Evolutionary conservation across 2,329 filamentous ascomycete species (phyloP).

Genomic region (Helminthosporium solani): DNA sequence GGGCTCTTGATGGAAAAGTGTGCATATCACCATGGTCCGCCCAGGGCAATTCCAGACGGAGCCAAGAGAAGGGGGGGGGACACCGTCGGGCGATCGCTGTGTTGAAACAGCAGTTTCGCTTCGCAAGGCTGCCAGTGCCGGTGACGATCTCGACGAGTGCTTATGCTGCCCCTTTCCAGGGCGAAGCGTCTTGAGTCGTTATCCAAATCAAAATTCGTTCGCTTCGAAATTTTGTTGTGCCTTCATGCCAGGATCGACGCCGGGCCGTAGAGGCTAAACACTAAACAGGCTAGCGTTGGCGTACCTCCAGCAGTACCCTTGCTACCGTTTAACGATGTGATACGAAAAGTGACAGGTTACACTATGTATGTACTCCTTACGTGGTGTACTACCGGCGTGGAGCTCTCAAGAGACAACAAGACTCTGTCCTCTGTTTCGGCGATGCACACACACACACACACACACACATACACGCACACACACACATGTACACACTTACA

Average conservation of each 20-base stretch:
- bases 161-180: neutral
- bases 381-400: constrained; percentile 19
- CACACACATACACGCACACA: no score
- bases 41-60: constrained; percentile 4
- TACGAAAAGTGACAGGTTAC: constrained; percentile 32
- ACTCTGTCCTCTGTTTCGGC: neutral
- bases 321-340: constrained; percentile 28
- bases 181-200: neutral
- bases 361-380: constrained; percentile 19
- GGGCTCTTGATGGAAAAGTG: neutral
- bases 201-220: neutral
- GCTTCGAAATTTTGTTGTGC: constrained; percentile 10
- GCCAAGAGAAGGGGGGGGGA: neutral
- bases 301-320: constrained; percentile 18
- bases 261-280: constrained; percentile 30
- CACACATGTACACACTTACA: no score
- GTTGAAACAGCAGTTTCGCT: constrained; percentile 18
- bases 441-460: no score
- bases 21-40: neutral
- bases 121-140: constrained; percentile 10
- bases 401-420: constrained; percentile 2
- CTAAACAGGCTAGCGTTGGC: constrained; percentile 11
- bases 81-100: constrained; percentile 7
- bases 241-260: constrained; percentile 20
- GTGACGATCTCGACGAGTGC: constrained; percentile 5